A percentile compares a stretch with the other conserved stretches of the same genome.
Evolutionary conservation across 1,284 basidiomycete genomes (phyloP).

Genomic region (Microbotryomycetes sp.): DNA sequence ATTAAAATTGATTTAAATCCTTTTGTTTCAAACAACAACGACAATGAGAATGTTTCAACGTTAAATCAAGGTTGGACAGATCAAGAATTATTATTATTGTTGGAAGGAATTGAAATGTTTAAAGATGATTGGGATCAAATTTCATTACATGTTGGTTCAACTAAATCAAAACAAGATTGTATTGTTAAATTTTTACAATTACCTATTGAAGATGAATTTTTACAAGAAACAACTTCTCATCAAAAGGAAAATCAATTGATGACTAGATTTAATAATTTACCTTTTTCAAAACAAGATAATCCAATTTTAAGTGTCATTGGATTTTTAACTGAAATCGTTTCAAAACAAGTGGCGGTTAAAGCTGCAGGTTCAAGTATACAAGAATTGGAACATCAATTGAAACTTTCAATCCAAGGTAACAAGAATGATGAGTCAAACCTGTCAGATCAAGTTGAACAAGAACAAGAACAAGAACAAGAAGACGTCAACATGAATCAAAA

Average conservation of each 20-base stretch:
- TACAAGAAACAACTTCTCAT: conserved; percentile 45
- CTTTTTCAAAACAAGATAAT: conserved; percentile 92
- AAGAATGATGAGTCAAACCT: conserved; percentile 44
- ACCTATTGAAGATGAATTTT: conserved; percentile 91
- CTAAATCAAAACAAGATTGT: conserved; percentile 85
- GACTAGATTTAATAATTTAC: conserved; percentile 65
- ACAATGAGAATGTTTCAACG: conserved; percentile 46
- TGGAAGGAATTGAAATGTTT: conserved; percentile 96
- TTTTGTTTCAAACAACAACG: conserved; percentile 50
- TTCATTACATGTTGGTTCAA: conserved; percentile 86
- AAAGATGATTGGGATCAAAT: conserved; percentile 94
- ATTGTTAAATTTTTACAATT: conserved; percentile 92
- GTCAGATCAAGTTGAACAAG: conserved; percentile 12
- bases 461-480: conserved; percentile 26
- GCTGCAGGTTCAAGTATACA: conserved; percentile 85
- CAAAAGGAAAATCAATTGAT: conserved; percentile 64
- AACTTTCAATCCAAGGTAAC: conserved; percentile 56
- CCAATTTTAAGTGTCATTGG: conserved; percentile 98
- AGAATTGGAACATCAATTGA: conserved; percentile 56
- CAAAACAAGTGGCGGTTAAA: conserved; percentile 83
- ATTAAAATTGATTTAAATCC: conserved; percentile 63
- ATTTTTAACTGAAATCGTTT: conserved; percentile 81
- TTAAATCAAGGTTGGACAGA: conserved; percentile 95
- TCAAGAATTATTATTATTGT: conserved; percentile 76
- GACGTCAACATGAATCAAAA: conserved; percentile 9